Percentiles rank a stretch among this genome's conserved stretches.
These are phyloP conservation scores for Penicillium sp. DNA, from an alignment of 2,329 filamentous ascomycete species.

Conservation along the genomic window DNA sequence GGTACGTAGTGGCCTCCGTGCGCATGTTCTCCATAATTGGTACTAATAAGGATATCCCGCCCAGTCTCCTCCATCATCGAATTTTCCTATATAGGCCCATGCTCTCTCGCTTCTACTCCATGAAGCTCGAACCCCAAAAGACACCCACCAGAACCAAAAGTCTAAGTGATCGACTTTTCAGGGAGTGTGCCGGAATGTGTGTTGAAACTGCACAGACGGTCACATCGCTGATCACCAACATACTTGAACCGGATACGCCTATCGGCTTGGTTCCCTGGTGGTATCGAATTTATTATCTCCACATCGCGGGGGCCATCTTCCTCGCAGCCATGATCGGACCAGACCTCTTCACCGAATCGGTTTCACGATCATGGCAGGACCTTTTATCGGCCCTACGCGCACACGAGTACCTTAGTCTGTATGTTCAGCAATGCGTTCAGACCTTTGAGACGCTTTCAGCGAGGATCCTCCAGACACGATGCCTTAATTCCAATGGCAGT, in stretches of 20 bases:
- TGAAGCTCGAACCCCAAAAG: constrained; percentile 2
- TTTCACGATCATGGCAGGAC: constrained; percentile 25
- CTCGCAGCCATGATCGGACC: constrained; percentile 23
- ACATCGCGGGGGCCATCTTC: constrained; percentile 19
- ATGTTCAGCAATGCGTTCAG: constrained; percentile 3
- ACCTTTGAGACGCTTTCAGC: constrained; percentile 6
- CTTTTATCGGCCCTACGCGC: constrained; percentile 14
- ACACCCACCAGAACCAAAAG: constrained; percentile 1
- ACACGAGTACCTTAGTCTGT: constrained; percentile 1
- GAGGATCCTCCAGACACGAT: too few species aligned
- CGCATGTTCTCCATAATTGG: too few species aligned
- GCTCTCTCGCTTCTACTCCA: constrained; percentile 16
- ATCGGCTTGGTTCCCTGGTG: constrained; percentile 23
- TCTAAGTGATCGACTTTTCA: constrained; percentile 17
- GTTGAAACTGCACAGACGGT: constrained; percentile 17
- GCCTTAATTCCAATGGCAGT: too few species aligned
- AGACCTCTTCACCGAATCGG: constrained; percentile 27
- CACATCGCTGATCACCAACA: constrained; percentile 12
- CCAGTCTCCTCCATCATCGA: constrained; percentile 17
- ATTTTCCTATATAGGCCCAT: constrained; percentile 20
- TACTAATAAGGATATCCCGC: too few species aligned
- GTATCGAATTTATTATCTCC: constrained; percentile 22
- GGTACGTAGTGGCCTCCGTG: too few species aligned
- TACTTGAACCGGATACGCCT: constrained; percentile 9
- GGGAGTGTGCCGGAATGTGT: constrained; percentile 17